A percentile compares a stretch with the other conserved stretches of the same genome.
Evolutionary conservation across 139 green algal species (phyloP).

Genomic region (Chlorella sorokiniana): DNA sequence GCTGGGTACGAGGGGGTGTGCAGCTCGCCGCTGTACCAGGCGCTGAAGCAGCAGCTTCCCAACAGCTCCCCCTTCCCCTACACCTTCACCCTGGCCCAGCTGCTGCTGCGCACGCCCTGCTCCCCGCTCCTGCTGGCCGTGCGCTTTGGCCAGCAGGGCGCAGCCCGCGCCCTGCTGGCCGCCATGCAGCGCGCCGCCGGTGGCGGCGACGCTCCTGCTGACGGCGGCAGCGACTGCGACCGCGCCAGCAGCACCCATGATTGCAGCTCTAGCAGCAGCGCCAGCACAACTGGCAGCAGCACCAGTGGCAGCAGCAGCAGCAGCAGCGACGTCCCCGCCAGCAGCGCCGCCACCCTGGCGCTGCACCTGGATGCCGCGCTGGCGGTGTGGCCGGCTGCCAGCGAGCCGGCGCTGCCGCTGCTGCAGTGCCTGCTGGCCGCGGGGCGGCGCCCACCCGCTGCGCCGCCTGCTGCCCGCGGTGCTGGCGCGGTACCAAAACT

Average conservation of each 20-base stretch:
- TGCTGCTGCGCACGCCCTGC: conserved; percentile 24
- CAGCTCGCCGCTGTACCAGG: background rate
- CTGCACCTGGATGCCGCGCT: background rate
- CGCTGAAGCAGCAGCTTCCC: conserved; percentile 6
- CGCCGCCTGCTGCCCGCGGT: background rate
- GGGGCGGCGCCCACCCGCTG: background rate
- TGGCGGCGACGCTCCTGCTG: no score
- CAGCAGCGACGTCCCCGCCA: background rate
- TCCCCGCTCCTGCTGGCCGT: conserved; percentile 17
- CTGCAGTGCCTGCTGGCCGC: conserved; percentile 13
- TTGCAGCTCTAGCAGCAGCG: background rate
- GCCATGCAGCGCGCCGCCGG: background rate
- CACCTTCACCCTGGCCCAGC: conserved; percentile 21
- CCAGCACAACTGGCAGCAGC: background rate
- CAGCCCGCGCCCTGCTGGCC: background rate
- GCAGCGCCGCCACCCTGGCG: background rate
- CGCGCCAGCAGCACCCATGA: background rate
- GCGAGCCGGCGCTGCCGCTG: background rate
- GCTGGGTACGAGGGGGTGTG: conserved; percentile 1
- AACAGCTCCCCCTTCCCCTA: background rate
- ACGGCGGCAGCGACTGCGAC: no score
- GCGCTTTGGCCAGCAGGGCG: conserved; percentile 2
- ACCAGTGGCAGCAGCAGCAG: no score
- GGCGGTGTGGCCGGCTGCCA: background rate
- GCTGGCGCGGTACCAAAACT: background rate